Evolutionary conservation across 2,329 filamentous ascomycete species (phyloP).

Genomic region (Microdochium nivale): DNA sequence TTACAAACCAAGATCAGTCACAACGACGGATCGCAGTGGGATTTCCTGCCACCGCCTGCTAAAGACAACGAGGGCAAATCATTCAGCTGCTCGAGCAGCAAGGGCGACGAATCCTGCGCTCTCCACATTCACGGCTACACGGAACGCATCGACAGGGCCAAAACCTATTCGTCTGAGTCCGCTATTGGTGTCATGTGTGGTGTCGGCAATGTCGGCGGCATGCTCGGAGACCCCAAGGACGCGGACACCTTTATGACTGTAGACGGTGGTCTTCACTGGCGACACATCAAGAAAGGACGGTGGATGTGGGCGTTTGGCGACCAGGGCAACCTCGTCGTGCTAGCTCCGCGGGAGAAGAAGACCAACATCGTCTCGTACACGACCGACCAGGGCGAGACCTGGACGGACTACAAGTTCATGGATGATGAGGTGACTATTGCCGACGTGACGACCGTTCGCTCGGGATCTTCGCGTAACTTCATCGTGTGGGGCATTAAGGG

Average conservation of each 20-base stretch:
- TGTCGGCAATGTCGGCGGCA: slow-evolving; percentile 77
- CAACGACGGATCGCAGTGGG: slow-evolving; percentile 90
- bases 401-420: slow-evolving; percentile 68
- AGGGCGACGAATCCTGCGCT: slow-evolving; percentile 61
- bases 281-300: slow-evolving; percentile 72
- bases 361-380: slow-evolving; percentile 69
- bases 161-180: slow-evolving; percentile 81
- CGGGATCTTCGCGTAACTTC: slow-evolving; percentile 85
- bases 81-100: slow-evolving; percentile 56
- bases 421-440: slow-evolving; percentile 62
- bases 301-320: slow-evolving; percentile 96
- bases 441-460: slow-evolving; percentile 81
- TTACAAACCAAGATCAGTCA: slow-evolving; percentile 90
- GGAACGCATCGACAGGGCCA: slow-evolving; percentile 70
- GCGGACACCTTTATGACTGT: slow-evolving; percentile 85
- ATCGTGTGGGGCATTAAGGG: slow-evolving; percentile 71
- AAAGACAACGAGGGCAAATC: slow-evolving; percentile 63
- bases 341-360: slow-evolving; percentile 63
- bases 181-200: slow-evolving; percentile 88
- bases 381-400: slow-evolving; percentile 70
- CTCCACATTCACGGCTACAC: slow-evolving; percentile 95
- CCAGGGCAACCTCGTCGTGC: slow-evolving; percentile 84
- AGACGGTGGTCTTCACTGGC: slow-evolving; percentile 89
- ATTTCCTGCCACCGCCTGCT: slow-evolving; percentile 61
- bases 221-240: slow-evolving; percentile 57